Evolutionary conservation across 2,329 filamentous ascomycete genomes (phyloP), one percentile per base, ranked within the genome.

Genomic region (Microdochium bolleyi): DNA sequence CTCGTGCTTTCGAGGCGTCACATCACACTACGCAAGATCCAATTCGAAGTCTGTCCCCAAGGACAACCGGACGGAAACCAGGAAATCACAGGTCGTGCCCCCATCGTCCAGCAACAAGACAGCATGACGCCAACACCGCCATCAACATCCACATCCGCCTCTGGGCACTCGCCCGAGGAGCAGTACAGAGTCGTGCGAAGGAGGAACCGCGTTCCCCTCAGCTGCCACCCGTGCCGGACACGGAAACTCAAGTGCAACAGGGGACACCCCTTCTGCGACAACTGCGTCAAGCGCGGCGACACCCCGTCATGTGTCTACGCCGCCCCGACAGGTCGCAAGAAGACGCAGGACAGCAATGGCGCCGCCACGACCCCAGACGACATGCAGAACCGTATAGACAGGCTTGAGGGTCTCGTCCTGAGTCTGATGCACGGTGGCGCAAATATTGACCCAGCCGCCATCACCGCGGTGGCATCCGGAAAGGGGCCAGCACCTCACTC

Each of bases 311-410:
- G 92, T 73, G 88, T 87, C 59, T 97, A 96, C 74, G 91, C 90
- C 49, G 79, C 84, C 51, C 85, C 83, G 37, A 70, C 76, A 30
- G 75, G 74, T 51, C 82, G 89, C 61, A 94, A 89, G 71, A 95
- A 89, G 77, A 84, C 75, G 64, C 81, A 85, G 69, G 80, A 72
- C 72, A 64, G 55, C 57, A 60, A 58, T 32, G 82, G 71, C 77
- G 79, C 68, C 55, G 70, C 78, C 61, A 72, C 78, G 52, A 83
- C 70, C 61, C 90, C 92, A 50, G 92, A 96, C 78, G 92, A 96
- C 70, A 96, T 97, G 92, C 92, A 97, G 74, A 95, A 95, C 66
- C 88, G 94, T 67, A 97, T 97, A 73, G 92, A 97, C 74, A 84
- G 92, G 62, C 78, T 97, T 59, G 92, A 97, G 78, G 88, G 89